Evolutionary conservation across 768 basidiomycete genomes (phyloP).

Genomic region (Boletus subcaerulescens): DNA sequence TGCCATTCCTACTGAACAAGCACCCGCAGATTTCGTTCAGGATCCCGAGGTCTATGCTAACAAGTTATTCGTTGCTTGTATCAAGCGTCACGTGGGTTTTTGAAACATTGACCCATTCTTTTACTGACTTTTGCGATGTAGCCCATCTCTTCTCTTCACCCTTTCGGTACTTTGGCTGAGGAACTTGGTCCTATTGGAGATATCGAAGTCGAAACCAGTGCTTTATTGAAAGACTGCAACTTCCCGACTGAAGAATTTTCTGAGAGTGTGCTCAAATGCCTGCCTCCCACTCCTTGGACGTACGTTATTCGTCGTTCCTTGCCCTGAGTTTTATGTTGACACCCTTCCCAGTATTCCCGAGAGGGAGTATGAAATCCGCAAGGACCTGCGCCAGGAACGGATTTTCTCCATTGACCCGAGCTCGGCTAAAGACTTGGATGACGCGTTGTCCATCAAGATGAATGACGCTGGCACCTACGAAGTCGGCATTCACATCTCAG

Average conservation of each 20-base stretch:
- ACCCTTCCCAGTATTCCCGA: constrained; percentile 68
- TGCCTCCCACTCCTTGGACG: constrained; percentile 95
- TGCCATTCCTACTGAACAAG: constrained; percentile 98
- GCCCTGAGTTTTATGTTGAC: constrained; percentile 7
- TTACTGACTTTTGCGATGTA: constrained; percentile 32
- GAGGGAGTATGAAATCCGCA: constrained; percentile 81
- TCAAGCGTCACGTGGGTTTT: constrained; percentile 88
- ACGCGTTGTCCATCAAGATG: constrained; percentile 84
- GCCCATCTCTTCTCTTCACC: constrained; percentile 96
- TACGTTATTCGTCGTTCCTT: constrained; percentile 35
- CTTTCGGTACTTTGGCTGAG: constrained; percentile 97
- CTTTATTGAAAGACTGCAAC: constrained; percentile 96
- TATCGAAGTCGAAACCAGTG: constrained; percentile 96
- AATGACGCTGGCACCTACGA: constrained; percentile 94
- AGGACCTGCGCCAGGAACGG: constrained; percentile 80
- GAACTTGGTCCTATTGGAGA: constrained; percentile 99
- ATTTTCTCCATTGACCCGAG: constrained; percentile 94
- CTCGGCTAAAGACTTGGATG: constrained; percentile 89
- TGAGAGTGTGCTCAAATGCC: constrained; percentile 91
- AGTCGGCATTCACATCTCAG: constrained; percentile 93
- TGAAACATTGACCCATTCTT: constrained; percentile 4
- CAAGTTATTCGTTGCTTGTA: constrained; percentile 94
- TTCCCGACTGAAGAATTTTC: constrained; percentile 98
- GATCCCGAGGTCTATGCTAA: constrained; percentile 89
- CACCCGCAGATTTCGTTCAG: constrained; percentile 93